Percentiles rank a stretch among this genome's conserved stretches.
Evolutionary conservation across 768 basidiomycete species (phyloP).

Genomic region (Neoboletus subvelutipes): DNA sequence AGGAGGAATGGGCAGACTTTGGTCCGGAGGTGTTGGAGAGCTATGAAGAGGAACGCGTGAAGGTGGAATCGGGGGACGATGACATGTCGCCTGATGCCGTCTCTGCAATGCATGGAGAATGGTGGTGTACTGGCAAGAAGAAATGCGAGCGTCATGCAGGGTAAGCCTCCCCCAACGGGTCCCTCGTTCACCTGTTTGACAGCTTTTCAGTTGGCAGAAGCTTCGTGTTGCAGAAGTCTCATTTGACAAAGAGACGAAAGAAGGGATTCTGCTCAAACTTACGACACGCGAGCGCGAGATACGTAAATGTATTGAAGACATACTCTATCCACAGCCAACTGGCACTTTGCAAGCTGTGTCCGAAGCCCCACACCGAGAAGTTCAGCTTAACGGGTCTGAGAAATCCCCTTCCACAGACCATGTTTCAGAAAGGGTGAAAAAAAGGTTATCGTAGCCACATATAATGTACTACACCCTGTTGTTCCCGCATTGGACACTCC

Average conservation of each 20-base stretch:
- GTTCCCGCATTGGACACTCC: conserved; percentile 14
- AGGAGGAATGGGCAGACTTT: conserved; percentile 74
- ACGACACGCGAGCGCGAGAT: conserved; percentile 77
- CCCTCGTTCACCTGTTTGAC: conserved; percentile 5
- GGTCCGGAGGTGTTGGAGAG: conserved; percentile 66
- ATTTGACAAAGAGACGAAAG: conserved; percentile 75
- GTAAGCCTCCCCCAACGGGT: conserved; percentile 37
- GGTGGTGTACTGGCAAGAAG: conserved; percentile 79
- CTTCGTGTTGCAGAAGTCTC: conserved; percentile 69
- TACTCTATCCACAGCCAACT: conserved; percentile 50
- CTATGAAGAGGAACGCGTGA: conserved; percentile 53
- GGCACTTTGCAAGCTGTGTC: conserved; percentile 34
- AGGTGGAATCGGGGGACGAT: conserved; percentile 34
- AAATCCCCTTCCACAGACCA: conserved; percentile 41
- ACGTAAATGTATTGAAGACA: conserved; percentile 74
- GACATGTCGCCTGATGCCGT: conserved; percentile 39
- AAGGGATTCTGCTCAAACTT: conserved; percentile 61
- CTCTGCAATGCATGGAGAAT: conserved; percentile 43
- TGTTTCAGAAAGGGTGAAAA: conserved; percentile 56
- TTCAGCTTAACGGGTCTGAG: conserved; percentile 46
- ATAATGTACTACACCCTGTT: conserved; percentile 22
- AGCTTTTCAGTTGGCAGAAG: conserved; percentile 66
- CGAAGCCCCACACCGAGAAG: conserved; percentile 35
- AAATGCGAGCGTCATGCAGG: conserved; percentile 79
- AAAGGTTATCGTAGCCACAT: conserved; percentile 44